Percentiles rank a stretch among this genome's conserved stretches.
Evolutionary conservation across 2,329 filamentous ascomycete genomes (phyloP).

Genomic region (Fusarium scirpi): DNA sequence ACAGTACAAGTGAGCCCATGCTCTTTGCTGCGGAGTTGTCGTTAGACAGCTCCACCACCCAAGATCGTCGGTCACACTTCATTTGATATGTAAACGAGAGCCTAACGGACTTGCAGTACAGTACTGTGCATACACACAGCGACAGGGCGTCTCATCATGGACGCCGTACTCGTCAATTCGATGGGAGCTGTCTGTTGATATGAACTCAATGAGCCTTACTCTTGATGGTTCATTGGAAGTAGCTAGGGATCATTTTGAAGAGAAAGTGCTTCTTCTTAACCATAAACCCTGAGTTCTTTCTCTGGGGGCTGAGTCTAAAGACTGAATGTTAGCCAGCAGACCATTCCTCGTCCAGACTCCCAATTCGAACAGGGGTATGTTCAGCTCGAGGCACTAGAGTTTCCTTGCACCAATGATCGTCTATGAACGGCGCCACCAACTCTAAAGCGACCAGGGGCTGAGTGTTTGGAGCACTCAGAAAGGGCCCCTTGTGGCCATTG

Average conservation of each 20-base stretch:
- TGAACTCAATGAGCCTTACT: too few species aligned
- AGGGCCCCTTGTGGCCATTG: conserved; percentile 28
- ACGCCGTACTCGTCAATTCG: not conserved
- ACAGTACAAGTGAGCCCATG: conserved; percentile 14
- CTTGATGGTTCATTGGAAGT: not conserved
- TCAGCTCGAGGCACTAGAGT: conserved; percentile 42
- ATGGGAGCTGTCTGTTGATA: not conserved
- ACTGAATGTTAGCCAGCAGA: conserved; percentile 3
- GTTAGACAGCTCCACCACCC: conserved; percentile 21
- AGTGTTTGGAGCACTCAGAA: conserved; percentile 13
- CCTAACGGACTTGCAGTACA: not conserved
- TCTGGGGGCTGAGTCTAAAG: conserved; percentile 25
- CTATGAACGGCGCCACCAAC: conserved; percentile 18
- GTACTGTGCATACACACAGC: not conserved
- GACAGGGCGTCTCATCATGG: not conserved
- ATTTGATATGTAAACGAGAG: conserved; percentile 9
- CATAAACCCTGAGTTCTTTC: conserved; percentile 21
- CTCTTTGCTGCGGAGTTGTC: conserved; percentile 15
- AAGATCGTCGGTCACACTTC: conserved; percentile 8
- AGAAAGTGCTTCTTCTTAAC: conserved; percentile 13
- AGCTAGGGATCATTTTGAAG: not conserved
- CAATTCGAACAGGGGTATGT: conserved; percentile 13
- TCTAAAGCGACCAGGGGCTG: conserved; percentile 19
- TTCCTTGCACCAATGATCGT: conserved; percentile 29
- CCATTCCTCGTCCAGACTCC: conserved; percentile 19